A percentile compares a stretch with the other conserved stretches of the same genome.
These are phyloP conservation scores for Rhynchospora tenuis DNA, from an alignment of 176 grass and related monocot species.

Conservation along the genomic window DNA sequence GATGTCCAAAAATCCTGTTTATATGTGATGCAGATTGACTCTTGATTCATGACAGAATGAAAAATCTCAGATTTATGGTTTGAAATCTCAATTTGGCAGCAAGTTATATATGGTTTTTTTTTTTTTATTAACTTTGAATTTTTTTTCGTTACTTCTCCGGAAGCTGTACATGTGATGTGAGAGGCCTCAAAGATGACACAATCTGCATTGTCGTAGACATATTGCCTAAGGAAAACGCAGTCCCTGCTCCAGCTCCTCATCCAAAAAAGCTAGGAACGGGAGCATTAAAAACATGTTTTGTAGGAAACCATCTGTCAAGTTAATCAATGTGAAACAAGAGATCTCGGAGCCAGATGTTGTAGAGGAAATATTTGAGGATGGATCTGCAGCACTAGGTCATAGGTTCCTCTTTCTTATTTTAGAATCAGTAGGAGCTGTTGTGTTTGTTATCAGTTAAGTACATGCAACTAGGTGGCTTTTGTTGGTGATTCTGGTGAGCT, in stretches of 20 bases:
- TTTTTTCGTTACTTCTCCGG: conserved; percentile 32
- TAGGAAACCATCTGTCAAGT: conserved; percentile 37
- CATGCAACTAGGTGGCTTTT: background rate
- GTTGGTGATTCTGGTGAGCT: background rate
- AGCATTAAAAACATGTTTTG: conserved; percentile 65
- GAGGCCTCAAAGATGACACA: conserved; percentile 90
- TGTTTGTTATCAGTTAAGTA: background rate
- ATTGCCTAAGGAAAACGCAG: conserved; percentile 62
- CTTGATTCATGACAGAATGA: background rate
- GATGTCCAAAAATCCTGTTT: background rate
- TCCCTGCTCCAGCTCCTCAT: conserved; percentile 24
- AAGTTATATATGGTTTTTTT: conserved; percentile 8
- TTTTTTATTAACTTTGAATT: conserved; percentile 10
- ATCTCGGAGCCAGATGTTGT: conserved; percentile 68
- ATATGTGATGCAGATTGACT: background rate
- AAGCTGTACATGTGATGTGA: conserved; percentile 54
- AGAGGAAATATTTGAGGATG: conserved; percentile 97
- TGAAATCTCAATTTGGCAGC: background rate
- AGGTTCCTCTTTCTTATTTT: conserved; percentile 31
- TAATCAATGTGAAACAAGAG: conserved; percentile 39
- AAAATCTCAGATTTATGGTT: background rate
- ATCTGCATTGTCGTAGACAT: conserved; percentile 92
- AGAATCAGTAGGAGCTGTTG: background rate
- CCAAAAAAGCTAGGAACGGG: conserved; percentile 58
- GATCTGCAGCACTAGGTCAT: conserved; percentile 57